These are phyloP conservation scores for Paraconiothyrium brasiliense DNA, from an alignment of 2,329 filamentous ascomycete species.

Conservation along the genomic window DNA sequence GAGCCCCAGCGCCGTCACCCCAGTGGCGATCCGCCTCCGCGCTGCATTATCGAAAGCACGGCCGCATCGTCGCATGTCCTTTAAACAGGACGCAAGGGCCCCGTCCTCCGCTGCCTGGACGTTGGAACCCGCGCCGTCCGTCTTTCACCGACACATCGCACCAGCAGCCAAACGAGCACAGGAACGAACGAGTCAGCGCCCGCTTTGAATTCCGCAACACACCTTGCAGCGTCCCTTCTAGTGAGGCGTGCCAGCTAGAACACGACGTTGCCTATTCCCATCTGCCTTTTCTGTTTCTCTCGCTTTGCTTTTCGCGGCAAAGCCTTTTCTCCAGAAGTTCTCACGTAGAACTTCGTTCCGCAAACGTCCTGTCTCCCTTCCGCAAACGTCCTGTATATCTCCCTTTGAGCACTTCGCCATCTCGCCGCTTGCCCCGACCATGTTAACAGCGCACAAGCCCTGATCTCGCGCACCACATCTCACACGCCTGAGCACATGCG, in stretches of 20 bases:
- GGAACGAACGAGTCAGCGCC: slow-evolving; percentile 36
- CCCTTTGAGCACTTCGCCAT: slow-evolving; percentile 35
- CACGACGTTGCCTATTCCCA: slow-evolving; percentile 39
- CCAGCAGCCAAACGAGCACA: slow-evolving; percentile 17
- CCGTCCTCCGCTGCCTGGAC: slow-evolving; percentile 31
- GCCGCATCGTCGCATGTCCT: slow-evolving; percentile 35
- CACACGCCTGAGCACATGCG: slow-evolving; percentile 41
- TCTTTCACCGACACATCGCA: slow-evolving; percentile 30
- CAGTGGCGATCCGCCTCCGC: slow-evolving; percentile 39
- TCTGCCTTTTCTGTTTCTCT: slow-evolving; percentile 43
- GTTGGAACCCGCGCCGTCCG: slow-evolving; percentile 17
- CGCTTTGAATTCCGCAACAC: slow-evolving; percentile 44
- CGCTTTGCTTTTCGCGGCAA: slow-evolving; percentile 48
- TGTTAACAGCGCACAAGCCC: slow-evolving; percentile 41
- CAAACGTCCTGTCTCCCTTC: slow-evolving; percentile 43
- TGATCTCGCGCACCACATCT: slow-evolving; percentile 34
- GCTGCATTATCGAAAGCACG: slow-evolving; percentile 35
- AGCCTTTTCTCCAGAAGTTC: slow-evolving; percentile 38
- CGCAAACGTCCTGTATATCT: slow-evolving; percentile 38
- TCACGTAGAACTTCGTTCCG: slow-evolving; percentile 41
- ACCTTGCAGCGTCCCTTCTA: slow-evolving; percentile 39
- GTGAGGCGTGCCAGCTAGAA: slow-evolving; percentile 32
- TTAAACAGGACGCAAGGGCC: slow-evolving; percentile 49
- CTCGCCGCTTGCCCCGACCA: slow-evolving; percentile 43
- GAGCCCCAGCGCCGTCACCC: slow-evolving; percentile 32